A percentile compares a stretch with the other conserved stretches of the same genome.
phyloP scores from a whole-genome alignment of 257 asterid genomes.

The Solanum megistacrolobum region DNA sequence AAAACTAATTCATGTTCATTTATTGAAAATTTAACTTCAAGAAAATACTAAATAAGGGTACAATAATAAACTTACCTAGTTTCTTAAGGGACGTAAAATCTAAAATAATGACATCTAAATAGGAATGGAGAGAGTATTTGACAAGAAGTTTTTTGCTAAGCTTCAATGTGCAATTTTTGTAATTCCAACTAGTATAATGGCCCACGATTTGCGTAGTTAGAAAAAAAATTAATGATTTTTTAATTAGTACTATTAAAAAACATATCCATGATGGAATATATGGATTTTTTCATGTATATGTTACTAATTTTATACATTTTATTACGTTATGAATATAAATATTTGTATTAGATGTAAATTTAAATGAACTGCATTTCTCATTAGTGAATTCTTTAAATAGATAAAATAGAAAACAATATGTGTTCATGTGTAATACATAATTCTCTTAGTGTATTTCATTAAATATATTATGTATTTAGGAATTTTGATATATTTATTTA shows the following conservation, averaged over 20 bases:
- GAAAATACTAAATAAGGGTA: too few species aligned
- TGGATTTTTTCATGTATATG: neutral
- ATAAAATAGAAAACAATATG: neutral
- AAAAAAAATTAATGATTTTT: too few species aligned
- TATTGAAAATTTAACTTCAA: too few species aligned
- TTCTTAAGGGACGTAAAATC: too few species aligned
- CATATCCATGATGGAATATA: neutral
- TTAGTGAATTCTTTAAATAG: neutral
- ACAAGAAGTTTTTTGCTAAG: neutral
- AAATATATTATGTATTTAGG: neutral
- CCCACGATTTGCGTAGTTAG: neutral
- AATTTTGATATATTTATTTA: neutral
- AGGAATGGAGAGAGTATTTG: neutral
- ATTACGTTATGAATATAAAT: neutral
- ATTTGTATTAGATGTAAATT: neutral
- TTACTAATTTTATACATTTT: too few species aligned
- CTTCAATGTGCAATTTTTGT: neutral
- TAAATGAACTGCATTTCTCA: neutral
- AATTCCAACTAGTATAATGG: neutral
- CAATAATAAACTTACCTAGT: too few species aligned
- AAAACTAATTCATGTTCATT: too few species aligned
- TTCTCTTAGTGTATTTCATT: neutral
- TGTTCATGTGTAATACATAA: neutral
- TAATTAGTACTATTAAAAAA: too few species aligned
- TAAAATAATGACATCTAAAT: too few species aligned